A percentile compares a stretch with the other conserved stretches of the same genome.
These are phyloP conservation scores for Fomitopsis betulina DNA, from an alignment of 1,284 basidiomycete genomes.

Conservation along the genomic window DNA sequence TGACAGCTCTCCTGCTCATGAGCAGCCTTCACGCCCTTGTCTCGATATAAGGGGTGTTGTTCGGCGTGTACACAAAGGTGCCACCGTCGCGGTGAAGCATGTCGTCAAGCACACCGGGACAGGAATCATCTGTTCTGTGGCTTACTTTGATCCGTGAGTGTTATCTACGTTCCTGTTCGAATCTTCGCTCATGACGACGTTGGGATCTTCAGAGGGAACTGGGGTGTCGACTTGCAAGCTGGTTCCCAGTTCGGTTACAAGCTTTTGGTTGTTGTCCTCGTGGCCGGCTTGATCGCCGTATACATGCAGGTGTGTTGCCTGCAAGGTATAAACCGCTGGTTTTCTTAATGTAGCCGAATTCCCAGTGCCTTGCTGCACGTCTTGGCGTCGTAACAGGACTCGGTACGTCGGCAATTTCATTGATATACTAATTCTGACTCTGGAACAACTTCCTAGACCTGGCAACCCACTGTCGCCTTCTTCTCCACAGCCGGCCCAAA, in stretches of 20 bases:
- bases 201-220: constrained; percentile 49
- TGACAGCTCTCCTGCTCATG: background rate
- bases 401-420: constrained; percentile 34
- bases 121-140: constrained; percentile 47
- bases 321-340: background rate
- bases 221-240: constrained; percentile 73
- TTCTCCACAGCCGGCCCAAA: constrained; percentile 63
- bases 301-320: constrained; percentile 57
- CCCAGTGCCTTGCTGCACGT: constrained; percentile 46
- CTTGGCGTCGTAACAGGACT: constrained; percentile 69
- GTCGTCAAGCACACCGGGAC: constrained; percentile 41
- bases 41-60: background rate
- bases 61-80: background rate
- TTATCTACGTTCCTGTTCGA: background rate
- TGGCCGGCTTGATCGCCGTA: constrained; percentile 82
- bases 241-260: constrained; percentile 80
- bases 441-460: constrained; percentile 39
- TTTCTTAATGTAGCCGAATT: background rate
- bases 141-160: constrained; percentile 54
- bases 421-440: background rate
- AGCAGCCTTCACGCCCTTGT: background rate
- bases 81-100: constrained; percentile 30
- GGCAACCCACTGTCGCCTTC: constrained; percentile 69
- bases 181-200: constrained; percentile 23
- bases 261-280: constrained; percentile 81